Evolutionary conservation across 352 stramenopile species (phyloP).

Genomic region (Phytophthora meadii): DNA sequence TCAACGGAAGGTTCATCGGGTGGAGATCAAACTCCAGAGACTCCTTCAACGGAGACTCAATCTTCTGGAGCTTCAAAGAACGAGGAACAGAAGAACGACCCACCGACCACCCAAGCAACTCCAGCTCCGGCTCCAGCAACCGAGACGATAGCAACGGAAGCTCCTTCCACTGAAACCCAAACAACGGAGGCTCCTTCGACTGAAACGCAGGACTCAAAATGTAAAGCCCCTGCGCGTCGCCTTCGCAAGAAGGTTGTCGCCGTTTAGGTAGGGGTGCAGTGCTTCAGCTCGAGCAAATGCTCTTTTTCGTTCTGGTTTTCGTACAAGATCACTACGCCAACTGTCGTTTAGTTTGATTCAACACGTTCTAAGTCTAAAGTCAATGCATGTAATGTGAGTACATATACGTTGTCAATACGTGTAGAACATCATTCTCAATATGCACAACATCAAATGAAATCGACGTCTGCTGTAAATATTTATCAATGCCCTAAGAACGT

Average conservation of each 20-base stretch:
- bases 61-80: not conserved
- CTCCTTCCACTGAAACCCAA: not conserved
- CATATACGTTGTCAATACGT: too few relatives aligned
- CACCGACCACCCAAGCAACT: not conserved
- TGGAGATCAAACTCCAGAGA: slow-evolving; percentile 1
- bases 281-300: too few relatives aligned
- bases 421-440: too few relatives aligned
- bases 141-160: not conserved
- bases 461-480: too few relatives aligned
- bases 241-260: slow-evolving; percentile 10
- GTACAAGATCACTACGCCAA: too few relatives aligned
- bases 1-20: not conserved
- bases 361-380: too few relatives aligned
- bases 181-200: not conserved
- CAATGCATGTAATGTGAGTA: too few relatives aligned
- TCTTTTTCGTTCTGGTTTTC: too few relatives aligned
- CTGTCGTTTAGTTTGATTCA: too few relatives aligned
- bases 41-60: not conserved
- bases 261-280: not conserved
- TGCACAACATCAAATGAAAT: too few relatives aligned
- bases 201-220: slow-evolving; percentile 18
- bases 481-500: too few relatives aligned
- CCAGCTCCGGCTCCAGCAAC: not conserved
- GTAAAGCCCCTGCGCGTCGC: slow-evolving; percentile 21
- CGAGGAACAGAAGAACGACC: not conserved